Conservation (phyloP, 2,329 filamentous ascomycete species). For the Lasiodiplodia theobromae region DNA sequence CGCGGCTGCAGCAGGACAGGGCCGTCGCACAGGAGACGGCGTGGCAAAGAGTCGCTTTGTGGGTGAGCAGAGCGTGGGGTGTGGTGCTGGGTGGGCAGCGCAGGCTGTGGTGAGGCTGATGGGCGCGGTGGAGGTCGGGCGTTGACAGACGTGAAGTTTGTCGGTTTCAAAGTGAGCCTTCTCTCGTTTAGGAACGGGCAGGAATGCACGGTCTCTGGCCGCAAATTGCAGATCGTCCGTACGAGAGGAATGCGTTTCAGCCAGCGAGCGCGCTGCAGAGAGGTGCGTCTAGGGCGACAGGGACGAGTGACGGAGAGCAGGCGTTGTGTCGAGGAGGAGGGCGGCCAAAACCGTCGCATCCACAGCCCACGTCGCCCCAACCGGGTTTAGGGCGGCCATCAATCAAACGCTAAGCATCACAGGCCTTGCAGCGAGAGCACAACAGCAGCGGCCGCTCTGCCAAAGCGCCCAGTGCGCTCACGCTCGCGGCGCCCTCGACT, state of each 20-base stretch:
- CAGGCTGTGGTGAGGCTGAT: conserved; percentile 29
- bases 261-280: conserved; percentile 23
- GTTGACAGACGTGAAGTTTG: conserved; percentile 32
- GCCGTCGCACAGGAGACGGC: conserved; percentile 24
- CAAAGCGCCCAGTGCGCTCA: conserved; percentile 13
- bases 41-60: conserved; percentile 11
- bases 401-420: conserved; percentile 26
- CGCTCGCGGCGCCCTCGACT: conserved; percentile 18
- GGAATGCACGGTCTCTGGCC: conserved; percentile 32
- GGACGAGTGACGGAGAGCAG: conserved; percentile 19
- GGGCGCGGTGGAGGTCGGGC: conserved; percentile 32
- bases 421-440: conserved; percentile 18
- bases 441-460: conserved; percentile 6
- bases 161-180: conserved; percentile 33
- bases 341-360: conserved; percentile 29
- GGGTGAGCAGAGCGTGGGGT: conserved; percentile 1
- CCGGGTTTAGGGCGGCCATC: conserved; percentile 25
- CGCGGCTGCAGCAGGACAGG: conserved; percentile 32
- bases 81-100: conserved; percentile 22
- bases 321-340: conserved; percentile 27
- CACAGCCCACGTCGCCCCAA: conserved; percentile 27
- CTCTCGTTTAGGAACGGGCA: conserved; percentile 34
- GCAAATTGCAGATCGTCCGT: conserved; percentile 31
- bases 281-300: conserved; percentile 19
- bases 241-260: conserved; percentile 30